These are phyloP conservation scores for Candida jianshihensis DNA, from an alignment of 805 yeast species.

Conservation along the genomic window DNA sequence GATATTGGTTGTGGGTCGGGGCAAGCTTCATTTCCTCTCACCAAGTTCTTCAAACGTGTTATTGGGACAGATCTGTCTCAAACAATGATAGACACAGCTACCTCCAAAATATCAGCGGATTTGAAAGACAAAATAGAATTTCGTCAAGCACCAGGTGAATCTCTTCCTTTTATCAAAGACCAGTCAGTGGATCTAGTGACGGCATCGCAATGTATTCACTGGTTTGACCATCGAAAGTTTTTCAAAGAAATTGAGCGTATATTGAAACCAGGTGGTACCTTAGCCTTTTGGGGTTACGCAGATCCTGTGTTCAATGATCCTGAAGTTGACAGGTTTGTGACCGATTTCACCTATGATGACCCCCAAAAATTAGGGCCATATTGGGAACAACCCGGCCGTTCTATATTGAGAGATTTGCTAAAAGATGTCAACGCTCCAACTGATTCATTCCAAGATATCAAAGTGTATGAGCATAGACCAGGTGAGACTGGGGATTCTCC, in stretches of 20 bases:
- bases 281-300: conserved; percentile 74
- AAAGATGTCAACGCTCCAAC: conserved; percentile 36
- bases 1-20: conserved; percentile 86
- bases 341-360: conserved; percentile 45
- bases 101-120: conserved; percentile 14
- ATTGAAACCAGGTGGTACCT: conserved; percentile 55
- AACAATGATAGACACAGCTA: conserved; percentile 47
- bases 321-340: conserved; percentile 46
- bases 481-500: conserved; percentile 12
- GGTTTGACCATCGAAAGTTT: conserved; percentile 59
- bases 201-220: conserved; percentile 84
- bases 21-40: conserved; percentile 52
- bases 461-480: conserved; percentile 26
- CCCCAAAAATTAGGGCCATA: conserved; percentile 48
- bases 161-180: conserved; percentile 24
- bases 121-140: conserved; percentile 11
- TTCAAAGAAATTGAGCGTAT: conserved; percentile 42
- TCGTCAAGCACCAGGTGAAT: conserved; percentile 20
- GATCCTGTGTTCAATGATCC: conserved; percentile 59
- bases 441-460: conserved; percentile 34
- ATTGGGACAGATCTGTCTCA: conserved; percentile 59
- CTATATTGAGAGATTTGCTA: conserved; percentile 38
- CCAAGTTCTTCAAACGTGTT: conserved; percentile 36
- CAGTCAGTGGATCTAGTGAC: conserved; percentile 54
- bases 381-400: conserved; percentile 87